Evolutionary conservation across 192 early-diverging fungal genomes (phyloP).

Genomic region (Chytriomyces confervae): DNA sequence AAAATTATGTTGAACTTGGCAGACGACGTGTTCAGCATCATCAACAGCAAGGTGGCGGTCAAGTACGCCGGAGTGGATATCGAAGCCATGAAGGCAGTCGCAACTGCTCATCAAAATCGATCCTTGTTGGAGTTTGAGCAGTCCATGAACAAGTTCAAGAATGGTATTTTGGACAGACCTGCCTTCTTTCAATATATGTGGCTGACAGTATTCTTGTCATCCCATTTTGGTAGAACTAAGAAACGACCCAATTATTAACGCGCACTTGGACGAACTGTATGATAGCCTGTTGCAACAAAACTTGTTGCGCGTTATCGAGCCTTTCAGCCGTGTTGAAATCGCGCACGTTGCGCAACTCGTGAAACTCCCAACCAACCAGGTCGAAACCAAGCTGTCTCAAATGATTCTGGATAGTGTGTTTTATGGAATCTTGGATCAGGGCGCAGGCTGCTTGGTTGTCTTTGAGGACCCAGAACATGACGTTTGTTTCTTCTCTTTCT

Average conservation of each 20-base stretch:
- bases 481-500: constrained; percentile 54
- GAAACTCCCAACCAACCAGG: constrained; percentile 88
- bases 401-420: constrained; percentile 99
- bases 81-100: constrained; percentile 92
- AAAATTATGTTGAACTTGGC: constrained; percentile 99
- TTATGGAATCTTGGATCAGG: constrained; percentile 96
- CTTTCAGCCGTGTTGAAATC: constrained; percentile 97
- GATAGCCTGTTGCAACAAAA: constrained; percentile 98
- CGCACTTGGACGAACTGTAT: constrained; percentile 90
- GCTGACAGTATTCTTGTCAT: neutral
- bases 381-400: constrained; percentile 96
- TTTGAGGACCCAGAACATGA: constrained; percentile 90
- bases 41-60: constrained; percentile 89
- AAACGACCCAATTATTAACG: constrained; percentile 93
- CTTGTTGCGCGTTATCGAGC: constrained; percentile 95
- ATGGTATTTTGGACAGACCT: constrained; percentile 59
- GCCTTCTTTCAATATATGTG: no score
- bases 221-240: constrained; percentile 68
- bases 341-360: constrained; percentile 92
- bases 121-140: constrained; percentile 96
- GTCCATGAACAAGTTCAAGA: constrained; percentile 82
- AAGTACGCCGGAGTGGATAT: constrained; percentile 88
- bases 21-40: constrained; percentile 90
- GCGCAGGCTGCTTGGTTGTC: constrained; percentile 91
- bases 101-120: constrained; percentile 95